Evolutionary conservation across 805 yeast genomes (phyloP).

Genomic region (Zygosaccharomyces siamensis): DNA sequence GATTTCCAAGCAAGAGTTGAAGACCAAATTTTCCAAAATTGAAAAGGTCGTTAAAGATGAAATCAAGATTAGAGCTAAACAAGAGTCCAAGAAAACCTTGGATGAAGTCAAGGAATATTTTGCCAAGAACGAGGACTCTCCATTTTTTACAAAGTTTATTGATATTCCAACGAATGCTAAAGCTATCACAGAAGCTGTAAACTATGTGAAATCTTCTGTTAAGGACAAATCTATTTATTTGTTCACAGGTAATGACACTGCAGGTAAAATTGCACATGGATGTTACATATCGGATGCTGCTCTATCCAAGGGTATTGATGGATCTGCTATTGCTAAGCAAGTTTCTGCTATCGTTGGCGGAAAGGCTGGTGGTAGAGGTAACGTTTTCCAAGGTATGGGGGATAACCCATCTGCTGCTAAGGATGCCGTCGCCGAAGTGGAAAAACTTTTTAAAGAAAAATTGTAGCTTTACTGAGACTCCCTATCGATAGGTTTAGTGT

Average conservation of each 20-base stretch:
- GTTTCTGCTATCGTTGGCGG: slow-evolving; percentile 84
- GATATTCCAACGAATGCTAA: slow-evolving; percentile 79
- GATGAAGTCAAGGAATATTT: slow-evolving; percentile 74
- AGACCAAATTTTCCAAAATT: slow-evolving; percentile 65
- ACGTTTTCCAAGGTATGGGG: slow-evolving; percentile 96
- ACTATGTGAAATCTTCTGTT: slow-evolving; percentile 69
- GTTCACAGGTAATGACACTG: slow-evolving; percentile 61
- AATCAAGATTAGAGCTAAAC: slow-evolving; percentile 79
- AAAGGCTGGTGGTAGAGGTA: slow-evolving; percentile 97
- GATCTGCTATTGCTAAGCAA: slow-evolving; percentile 65
- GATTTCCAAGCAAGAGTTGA: slow-evolving; percentile 69
- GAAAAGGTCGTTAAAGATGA: slow-evolving; percentile 89
- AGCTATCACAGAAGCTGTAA: slow-evolving; percentile 90
- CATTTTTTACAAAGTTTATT: slow-evolving; percentile 62
- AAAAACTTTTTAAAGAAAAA: slow-evolving; percentile 55
- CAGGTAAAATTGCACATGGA: slow-evolving; percentile 88
- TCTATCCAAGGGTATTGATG: slow-evolving; percentile 62
- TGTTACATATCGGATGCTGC: slow-evolving; percentile 78
- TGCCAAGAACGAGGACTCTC: slow-evolving; percentile 44
- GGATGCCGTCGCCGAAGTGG: slow-evolving; percentile 69
- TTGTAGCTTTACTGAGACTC: slow-evolving; percentile 30
- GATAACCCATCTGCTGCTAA: slow-evolving; percentile 65
- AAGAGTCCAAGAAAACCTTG: slow-evolving; percentile 74
- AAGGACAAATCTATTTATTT: slow-evolving; percentile 73
- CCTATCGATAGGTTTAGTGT: not conserved